Percentiles rank a stretch among this genome's conserved stretches.
Evolutionary conservation across 768 basidiomycete species (phyloP).

Genomic region (Tephrocybe sp.): DNA sequence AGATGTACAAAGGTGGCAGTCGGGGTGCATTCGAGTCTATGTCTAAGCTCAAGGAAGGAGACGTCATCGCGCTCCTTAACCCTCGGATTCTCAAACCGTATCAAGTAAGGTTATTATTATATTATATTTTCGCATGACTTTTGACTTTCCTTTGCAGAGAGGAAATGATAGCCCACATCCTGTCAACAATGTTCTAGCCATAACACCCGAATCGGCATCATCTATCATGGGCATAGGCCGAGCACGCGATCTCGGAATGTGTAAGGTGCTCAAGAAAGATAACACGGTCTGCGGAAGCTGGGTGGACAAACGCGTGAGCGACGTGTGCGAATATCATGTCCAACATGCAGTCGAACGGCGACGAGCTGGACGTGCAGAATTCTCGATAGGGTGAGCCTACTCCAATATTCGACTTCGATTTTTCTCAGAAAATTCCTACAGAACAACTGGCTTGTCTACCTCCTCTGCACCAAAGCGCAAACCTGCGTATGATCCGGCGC

Average conservation of each 20-base stretch:
- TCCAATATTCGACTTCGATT: not conserved
- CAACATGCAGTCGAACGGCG: slow-evolving; percentile 74
- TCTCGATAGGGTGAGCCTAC: slow-evolving; percentile 67
- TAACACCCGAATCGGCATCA: slow-evolving; percentile 80
- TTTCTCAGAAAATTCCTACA: slow-evolving; percentile 23
- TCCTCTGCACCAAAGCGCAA: slow-evolving; percentile 50
- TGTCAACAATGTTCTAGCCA: slow-evolving; percentile 75
- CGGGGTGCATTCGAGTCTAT: slow-evolving; percentile 89
- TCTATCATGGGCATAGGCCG: slow-evolving; percentile 84
- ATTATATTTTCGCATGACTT: not conserved
- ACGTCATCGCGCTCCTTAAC: slow-evolving; percentile 87
- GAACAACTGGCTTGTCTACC: slow-evolving; percentile 71
- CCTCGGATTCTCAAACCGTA: slow-evolving; percentile 85
- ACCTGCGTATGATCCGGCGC: slow-evolving; percentile 59
- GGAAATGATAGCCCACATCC: slow-evolving; percentile 66
- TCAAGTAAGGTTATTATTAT: slow-evolving; percentile 47
- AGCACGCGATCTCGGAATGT: slow-evolving; percentile 85
- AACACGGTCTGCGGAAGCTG: slow-evolving; percentile 82
- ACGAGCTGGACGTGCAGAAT: slow-evolving; percentile 81
- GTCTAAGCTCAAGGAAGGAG: slow-evolving; percentile 83
- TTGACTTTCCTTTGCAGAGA: slow-evolving; percentile 27
- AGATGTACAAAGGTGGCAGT: slow-evolving; percentile 83
- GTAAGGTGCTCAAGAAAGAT: slow-evolving; percentile 71
- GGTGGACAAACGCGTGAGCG: slow-evolving; percentile 86
- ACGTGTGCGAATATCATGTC: slow-evolving; percentile 91